Evolutionary conservation across 176 grass and related monocot genomes (phyloP).

Genomic region (Chrysopogon serrulatus): DNA sequence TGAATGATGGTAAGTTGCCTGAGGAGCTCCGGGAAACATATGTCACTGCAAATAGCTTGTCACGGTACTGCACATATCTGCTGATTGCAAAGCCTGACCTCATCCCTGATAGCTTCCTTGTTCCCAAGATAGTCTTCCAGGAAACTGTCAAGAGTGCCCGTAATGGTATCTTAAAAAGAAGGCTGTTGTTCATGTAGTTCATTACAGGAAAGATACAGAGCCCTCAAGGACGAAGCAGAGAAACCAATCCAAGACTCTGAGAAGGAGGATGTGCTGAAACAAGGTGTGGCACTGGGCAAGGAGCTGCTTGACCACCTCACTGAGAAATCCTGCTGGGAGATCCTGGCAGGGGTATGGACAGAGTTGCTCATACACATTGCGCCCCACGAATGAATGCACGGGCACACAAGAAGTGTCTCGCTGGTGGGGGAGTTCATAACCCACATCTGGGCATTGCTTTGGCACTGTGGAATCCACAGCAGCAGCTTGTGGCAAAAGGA

Average conservation of each 20-base stretch:
- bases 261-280: too few species aligned
- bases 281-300: too few species aligned
- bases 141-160: not conserved
- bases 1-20: not conserved
- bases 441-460: not conserved
- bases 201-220: not conserved
- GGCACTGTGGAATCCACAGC: too few species aligned
- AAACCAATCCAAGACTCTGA: too few species aligned
- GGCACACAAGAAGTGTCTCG: not conserved
- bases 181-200: conserved; percentile 15
- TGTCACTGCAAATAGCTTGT: not conserved
- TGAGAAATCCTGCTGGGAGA: too few species aligned
- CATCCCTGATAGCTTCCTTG: conserved; percentile 17
- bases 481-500: too few species aligned
- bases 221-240: too few species aligned
- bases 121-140: not conserved
- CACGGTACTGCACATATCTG: not conserved
- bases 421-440: not conserved
- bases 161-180: not conserved
- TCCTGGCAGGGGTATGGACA: too few species aligned
- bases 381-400: not conserved
- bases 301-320: too few species aligned
- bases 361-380: not conserved
- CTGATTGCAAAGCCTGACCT: not conserved
- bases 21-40: not conserved